Conservation (phyloP, 2,329 filamentous ascomycete genomes). For the Fusarium floridanum region DNA sequence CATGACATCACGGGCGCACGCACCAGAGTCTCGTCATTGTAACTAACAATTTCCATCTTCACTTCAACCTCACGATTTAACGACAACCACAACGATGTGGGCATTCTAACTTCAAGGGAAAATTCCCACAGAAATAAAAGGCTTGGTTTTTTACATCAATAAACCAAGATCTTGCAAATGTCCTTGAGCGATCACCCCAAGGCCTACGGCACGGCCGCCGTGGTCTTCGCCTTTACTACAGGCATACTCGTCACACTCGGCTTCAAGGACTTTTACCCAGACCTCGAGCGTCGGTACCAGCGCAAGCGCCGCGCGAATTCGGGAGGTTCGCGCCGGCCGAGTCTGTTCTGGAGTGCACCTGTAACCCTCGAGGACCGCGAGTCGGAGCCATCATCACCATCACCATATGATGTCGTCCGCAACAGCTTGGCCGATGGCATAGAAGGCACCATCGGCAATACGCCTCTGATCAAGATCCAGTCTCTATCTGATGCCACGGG, state of each 20-base stretch:
- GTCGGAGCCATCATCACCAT: slow-evolving; percentile 43
- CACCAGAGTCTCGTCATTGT: slow-evolving; percentile 29
- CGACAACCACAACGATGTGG: slow-evolving; percentile 24
- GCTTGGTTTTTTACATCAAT: slow-evolving; percentile 11
- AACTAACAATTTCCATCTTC: slow-evolving; percentile 8
- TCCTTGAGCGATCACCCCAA: slow-evolving; percentile 72
- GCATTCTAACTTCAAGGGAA: slow-evolving; percentile 14
- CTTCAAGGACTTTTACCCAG: slow-evolving; percentile 84
- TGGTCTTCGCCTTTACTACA: slow-evolving; percentile 80
- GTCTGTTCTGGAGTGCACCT: slow-evolving; percentile 61
- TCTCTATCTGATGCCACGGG: slow-evolving; percentile 89
- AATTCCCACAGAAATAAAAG: slow-evolving; percentile 5
- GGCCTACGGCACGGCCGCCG: slow-evolving; percentile 73
- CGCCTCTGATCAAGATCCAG: slow-evolving; percentile 87
- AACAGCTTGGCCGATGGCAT: slow-evolving; percentile 77
- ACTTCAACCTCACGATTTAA: slow-evolving; percentile 1
- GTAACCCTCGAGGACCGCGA: slow-evolving; percentile 70
- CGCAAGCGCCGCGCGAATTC: slow-evolving; percentile 51
- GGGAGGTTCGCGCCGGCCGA: slow-evolving; percentile 53
- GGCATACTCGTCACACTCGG: slow-evolving; percentile 82
- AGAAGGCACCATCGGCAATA: slow-evolving; percentile 93
- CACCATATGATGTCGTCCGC: slow-evolving; percentile 48
- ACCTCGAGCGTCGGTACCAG: slow-evolving; percentile 76
- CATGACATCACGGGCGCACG: slow-evolving; percentile 44
- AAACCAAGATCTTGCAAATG: slow-evolving; percentile 56